phyloP scores from a whole-genome alignment of 306 rosid genomes.

The Cucurbita moschata region DNA sequence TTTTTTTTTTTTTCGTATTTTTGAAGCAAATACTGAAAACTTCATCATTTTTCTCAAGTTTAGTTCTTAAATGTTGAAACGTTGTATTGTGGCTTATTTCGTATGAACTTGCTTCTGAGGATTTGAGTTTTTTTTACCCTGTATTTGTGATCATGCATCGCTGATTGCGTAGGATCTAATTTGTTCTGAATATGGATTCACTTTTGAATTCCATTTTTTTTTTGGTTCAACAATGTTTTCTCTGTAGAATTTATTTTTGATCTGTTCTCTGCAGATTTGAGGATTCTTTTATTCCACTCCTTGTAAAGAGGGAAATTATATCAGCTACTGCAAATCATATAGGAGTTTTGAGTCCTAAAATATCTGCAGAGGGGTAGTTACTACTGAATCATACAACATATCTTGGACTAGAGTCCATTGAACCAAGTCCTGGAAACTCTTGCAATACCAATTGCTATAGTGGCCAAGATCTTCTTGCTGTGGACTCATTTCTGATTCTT shows the following conservation, averaged over 20 bases:
- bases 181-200: not conserved
- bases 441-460: not conserved
- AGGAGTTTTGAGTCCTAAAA: not conserved
- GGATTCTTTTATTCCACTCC: not conserved
- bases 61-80: not conserved
- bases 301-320: not conserved
- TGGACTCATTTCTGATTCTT: slow-evolving; percentile 6
- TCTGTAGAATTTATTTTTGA: not conserved
- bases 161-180: not conserved
- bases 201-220: not conserved
- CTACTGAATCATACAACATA: too few relatives aligned
- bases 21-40: not conserved
- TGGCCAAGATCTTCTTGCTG: not conserved
- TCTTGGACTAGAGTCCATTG: not conserved
- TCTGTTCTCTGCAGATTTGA: slow-evolving; percentile 4
- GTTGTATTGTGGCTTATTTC: not conserved
- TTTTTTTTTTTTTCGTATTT: not conserved
- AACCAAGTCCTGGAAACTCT: not conserved
- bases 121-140: not conserved
- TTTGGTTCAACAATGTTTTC: not conserved
- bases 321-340: not conserved
- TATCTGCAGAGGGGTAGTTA: not conserved
- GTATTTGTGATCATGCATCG: not conserved
- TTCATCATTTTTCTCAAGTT: not conserved
- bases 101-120: not conserved